Base-by-base conservation (phyloP, 2,329 filamentous ascomycete genomes). In the Colletotrichum sidae region DNA sequence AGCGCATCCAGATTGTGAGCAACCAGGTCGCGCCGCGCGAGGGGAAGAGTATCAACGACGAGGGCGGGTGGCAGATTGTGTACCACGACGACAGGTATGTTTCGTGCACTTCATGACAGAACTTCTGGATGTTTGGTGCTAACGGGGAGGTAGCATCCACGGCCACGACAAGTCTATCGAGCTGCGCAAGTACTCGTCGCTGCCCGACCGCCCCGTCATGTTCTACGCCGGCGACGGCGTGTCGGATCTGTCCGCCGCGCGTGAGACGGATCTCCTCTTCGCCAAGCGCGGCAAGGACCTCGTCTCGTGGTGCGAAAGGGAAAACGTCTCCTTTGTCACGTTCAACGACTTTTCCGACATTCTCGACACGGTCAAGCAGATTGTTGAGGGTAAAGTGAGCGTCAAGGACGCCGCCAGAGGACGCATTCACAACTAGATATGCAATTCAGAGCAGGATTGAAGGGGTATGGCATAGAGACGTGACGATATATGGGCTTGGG, bases 91-190 rank as follows among this genome's bases (percentile, higher is more conserved):
- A 95, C 67, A 93, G 88, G 88, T 90, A 74, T 74, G 78, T 73
- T 15, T 64, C 51, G n/a, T 13, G 11, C 8, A 41, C 25, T 34
- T 35, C 10, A 35, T 51, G 47, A 37, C 33, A 5, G 44, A 46
- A 15, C 44, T 15, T 8, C 11, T 51, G 47, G 47, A 51, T 34
- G 49, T 33, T 37, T 38, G 17, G 25, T 59, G 65, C 25, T 25
- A 25, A 25, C 25, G 25, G 25, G 25, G 25, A 25, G 25, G 25
- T 68, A 92, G 91, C 74, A 86, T 90, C 64, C 96, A 96, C 73
- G 96, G 96, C n/a, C 96, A 99, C 76, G 95, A 99, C 84, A 99
- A 99, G 87, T 94, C 91, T 34, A 83, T 95, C 58, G 93, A 96
- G 76, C 93, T 99, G 73, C 89, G 92, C 69, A 93, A 93, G 55